These are phyloP conservation scores for Trichophyton verrucosum DNA, from an alignment of 2,329 filamentous ascomycete species.

Conservation along the genomic window DNA sequence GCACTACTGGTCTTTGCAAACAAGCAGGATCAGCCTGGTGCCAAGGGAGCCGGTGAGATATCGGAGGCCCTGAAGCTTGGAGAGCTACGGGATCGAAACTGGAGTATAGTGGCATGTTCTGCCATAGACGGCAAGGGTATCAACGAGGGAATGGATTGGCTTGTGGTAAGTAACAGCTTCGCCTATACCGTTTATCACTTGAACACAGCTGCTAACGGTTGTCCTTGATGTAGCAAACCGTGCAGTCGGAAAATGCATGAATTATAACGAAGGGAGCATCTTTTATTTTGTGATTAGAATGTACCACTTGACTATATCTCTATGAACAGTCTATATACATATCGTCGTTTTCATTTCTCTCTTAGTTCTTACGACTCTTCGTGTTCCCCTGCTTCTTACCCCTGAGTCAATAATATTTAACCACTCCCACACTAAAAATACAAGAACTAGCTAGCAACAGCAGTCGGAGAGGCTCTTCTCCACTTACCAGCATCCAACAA, in stretches of 20 bases:
- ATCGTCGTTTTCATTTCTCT: neutral
- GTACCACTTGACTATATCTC: neutral
- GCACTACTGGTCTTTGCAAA: constrained; percentile 92
- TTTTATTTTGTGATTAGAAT: neutral
- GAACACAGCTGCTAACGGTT: constrained; percentile 8
- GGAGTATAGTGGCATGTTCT: constrained; percentile 97
- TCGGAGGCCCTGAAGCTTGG: constrained; percentile 83
- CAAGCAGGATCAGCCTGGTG: constrained; percentile 96
- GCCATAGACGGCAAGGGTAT: constrained; percentile 92
- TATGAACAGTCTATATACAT: neutral
- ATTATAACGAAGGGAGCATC: constrained; percentile 17
- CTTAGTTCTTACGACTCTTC: neutral
- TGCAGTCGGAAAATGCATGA: constrained; percentile 34
- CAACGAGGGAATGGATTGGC: constrained; percentile 97
- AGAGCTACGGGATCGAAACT: constrained; percentile 89
- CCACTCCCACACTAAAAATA: neutral
- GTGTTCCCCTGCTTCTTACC: neutral
- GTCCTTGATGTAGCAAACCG: constrained; percentile 26
- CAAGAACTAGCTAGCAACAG: neutral
- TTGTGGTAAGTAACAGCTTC: constrained; percentile 55
- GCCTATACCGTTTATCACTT: neutral
- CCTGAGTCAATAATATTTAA: neutral
- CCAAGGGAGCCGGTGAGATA: constrained; percentile 92
- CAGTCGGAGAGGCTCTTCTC: neutral
- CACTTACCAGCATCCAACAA: neutral